These are phyloP conservation scores for Trichoderma cornu-damae DNA, from an alignment of 2,329 filamentous ascomycete genomes.

Conservation along the genomic window DNA sequence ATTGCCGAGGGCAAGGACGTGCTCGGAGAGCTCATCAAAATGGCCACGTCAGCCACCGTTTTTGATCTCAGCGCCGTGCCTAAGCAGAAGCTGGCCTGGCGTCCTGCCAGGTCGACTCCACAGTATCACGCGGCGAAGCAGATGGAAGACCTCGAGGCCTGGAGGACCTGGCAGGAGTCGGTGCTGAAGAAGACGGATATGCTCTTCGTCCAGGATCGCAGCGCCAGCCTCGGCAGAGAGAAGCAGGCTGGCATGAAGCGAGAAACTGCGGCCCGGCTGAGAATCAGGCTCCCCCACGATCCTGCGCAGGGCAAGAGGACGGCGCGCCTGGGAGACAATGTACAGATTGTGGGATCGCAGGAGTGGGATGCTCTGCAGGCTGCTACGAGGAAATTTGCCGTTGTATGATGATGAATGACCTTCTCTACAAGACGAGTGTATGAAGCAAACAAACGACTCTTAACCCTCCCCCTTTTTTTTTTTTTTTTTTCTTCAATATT, in stretches of 20 bases:
- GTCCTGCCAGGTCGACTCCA: constrained; percentile 57
- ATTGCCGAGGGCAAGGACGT: constrained; percentile 59
- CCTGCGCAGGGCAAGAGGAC: constrained; percentile 37
- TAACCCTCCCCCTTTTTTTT: no score
- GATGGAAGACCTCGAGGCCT: constrained; percentile 59
- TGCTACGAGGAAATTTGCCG: constrained; percentile 28
- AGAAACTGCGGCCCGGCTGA: constrained; percentile 43
- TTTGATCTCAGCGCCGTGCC: constrained; percentile 56
- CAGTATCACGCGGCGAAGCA: constrained; percentile 62
- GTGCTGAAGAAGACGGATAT: constrained; percentile 51
- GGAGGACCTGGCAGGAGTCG: constrained; percentile 53
- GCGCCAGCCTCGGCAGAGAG: constrained; percentile 26
- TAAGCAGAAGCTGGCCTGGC: constrained; percentile 60
- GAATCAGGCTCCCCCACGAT: constrained; percentile 44
- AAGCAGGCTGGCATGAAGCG: constrained; percentile 27
- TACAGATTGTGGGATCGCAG: constrained; percentile 46
- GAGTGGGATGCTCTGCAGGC: constrained; percentile 55
- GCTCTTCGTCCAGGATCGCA: constrained; percentile 24
- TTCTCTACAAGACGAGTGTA: background rate
- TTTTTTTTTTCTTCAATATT: background rate
- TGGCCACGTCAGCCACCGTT: constrained; percentile 51
- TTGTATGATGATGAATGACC: constrained; percentile 23
- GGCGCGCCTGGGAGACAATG: constrained; percentile 31
- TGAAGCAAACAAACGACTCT: constrained; percentile 4
- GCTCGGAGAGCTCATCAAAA: constrained; percentile 58